Base-by-base conservation (phyloP, 1,139 yeast genomes). In the Yamadazyma friedrichii region DNA sequence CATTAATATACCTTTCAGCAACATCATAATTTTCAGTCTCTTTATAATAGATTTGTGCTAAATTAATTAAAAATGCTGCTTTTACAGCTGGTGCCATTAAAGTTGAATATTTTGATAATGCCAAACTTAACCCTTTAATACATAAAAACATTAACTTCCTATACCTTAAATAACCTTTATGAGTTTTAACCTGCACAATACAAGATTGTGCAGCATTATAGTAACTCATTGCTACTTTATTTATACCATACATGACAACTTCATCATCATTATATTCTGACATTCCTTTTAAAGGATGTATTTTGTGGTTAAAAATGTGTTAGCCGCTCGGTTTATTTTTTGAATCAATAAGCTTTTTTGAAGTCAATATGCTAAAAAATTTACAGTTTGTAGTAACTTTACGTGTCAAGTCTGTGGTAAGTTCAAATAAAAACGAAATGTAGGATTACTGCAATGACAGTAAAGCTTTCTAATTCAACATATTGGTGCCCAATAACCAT, bases 1-100 rank as follows among this genome's bases (percentile, higher is more conserved):
- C 58, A 34, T 57, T 59, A n/a, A 67, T 58, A 42, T 65, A 68
- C 2, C 59, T 64, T 25, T 70, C 72, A 0, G 81, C 80, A 25
- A 57, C 47, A 27, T 63, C 64, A 10, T 57, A 45, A 42, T 66
- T 65, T 10, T 57, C 58, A 0, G 80, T 76, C 43, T 77, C 82
- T 15, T 50, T 45, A 34, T 64, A 61, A 42, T 70, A 62, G 2
- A 74, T 38, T 12, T 52, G 51, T 0, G 78, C 68, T 12, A 76
- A 49, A 35, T 61, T 61, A 42, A 60, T 66, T 39, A 61, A 61
- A 0, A 71, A 50, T 1, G 52, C 42, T 45, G 67, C 64, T 41
- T 65, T 70, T 17, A 60, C 8, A 10, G 11, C 28, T 3, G 44
- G 37, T 6, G 42, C 12, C 48, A 76, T 44, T 3, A 40, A 29